Evolutionary conservation across 768 basidiomycete species (phyloP), one percentile per base, ranked within the genome.

Genomic region (Suillus luteus): DNA sequence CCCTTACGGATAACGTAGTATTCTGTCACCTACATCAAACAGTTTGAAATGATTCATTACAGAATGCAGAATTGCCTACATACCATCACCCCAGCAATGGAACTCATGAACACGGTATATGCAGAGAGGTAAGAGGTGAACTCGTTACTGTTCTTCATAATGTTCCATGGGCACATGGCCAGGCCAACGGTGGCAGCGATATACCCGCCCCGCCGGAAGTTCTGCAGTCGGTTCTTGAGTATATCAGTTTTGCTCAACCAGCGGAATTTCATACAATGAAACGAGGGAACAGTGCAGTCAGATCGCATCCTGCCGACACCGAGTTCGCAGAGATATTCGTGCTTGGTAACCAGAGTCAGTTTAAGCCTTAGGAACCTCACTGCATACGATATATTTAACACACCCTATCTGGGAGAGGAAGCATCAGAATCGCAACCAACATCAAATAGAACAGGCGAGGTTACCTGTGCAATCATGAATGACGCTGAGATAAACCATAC

Each of bases 241-340:
- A 58, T 61, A 31, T 52, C 58, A 6, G 14, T 40, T 65, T 60
- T 60, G 52, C 61, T 24, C 41, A 49, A 49, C 48, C 51, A 51
- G 48, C 40, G 46, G 41, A 41, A 38, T 59, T 27, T 78, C 83
- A 37, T 67, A 87, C 86, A 69, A 94, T 85, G 76, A 86, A 93
- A 55, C 87, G 87, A 61, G 93, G 92, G 67, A 86, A 80, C 37
- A 93, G 81, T 3, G 91, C 86, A 1, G 91, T 93, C 68, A 94
- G 75, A 73, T 94, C 92, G 70, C 91, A 92, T 15, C 93, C 91
- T 4, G 92, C 91, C 51, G 87, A 89, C 71, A 93, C 85, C 5
- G 89, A 88, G 77, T 94, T 93, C 37, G 91, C 92, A 11, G 90
- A 89, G 69, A 91, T 89, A 73, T 91, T 93, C 37, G 89, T 91